phyloP scores from a whole-genome alignment of 805 yeast genomes.

The Nakazawaea anatomiae region DNA sequence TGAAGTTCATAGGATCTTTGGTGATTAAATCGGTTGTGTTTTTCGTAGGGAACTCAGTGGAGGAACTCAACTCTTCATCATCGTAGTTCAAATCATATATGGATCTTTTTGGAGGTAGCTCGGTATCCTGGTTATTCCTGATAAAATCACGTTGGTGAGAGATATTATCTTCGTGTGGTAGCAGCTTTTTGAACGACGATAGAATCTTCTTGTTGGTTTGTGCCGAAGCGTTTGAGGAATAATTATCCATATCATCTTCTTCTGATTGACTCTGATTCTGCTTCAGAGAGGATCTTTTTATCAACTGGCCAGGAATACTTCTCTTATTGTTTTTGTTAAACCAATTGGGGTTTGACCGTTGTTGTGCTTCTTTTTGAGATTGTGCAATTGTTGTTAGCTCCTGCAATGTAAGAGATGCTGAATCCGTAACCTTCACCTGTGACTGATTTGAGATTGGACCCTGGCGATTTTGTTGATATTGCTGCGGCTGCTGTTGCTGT shows the following conservation, averaged over 20 bases:
- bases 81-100: constrained; percentile 40
- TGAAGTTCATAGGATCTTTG: constrained; percentile 39
- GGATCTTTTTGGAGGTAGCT: constrained; percentile 45
- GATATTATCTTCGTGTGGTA: not conserved
- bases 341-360: constrained; percentile 25
- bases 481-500: not conserved
- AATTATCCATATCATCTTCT: constrained; percentile 2
- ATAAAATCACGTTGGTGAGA: constrained; percentile 31
- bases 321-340: constrained; percentile 38
- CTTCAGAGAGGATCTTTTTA: constrained; percentile 46
- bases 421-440: constrained; percentile 15
- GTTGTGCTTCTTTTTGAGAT: constrained; percentile 1
- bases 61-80: constrained; percentile 31
- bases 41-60: constrained; percentile 23
- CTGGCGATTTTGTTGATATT: not conserved
- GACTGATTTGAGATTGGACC: not conserved
- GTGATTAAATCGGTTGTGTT: constrained; percentile 17
- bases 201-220: constrained; percentile 15
- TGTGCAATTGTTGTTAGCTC: constrained; percentile 15
- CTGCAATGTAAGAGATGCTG: constrained; percentile 10
- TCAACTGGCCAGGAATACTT: constrained; percentile 38
- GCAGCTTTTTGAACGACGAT: constrained; percentile 7
- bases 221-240: constrained; percentile 18
- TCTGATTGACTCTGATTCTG: constrained; percentile 22
- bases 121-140: constrained; percentile 29